Conservation (phyloP, 129 eudicot species). For the Lactuca saligna region DNA sequence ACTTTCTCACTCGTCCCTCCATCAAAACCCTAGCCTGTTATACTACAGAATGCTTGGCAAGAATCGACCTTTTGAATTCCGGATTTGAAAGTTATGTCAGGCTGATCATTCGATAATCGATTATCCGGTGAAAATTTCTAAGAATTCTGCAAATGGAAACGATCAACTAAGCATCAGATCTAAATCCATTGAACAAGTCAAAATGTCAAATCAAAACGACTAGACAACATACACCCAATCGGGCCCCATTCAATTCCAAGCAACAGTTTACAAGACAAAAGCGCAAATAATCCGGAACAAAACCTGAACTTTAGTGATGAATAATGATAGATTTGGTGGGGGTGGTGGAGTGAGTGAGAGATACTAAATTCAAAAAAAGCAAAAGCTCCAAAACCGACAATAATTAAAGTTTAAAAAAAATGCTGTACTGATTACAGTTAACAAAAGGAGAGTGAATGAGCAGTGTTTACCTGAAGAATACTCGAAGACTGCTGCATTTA, state of each 20-base stretch:
- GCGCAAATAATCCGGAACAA: slow-evolving; percentile 27
- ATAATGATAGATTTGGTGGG: slow-evolving; percentile 33
- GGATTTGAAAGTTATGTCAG: background rate
- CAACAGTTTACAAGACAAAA: slow-evolving; percentile 16
- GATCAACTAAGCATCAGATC: slow-evolving; percentile 27
- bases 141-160: slow-evolving; percentile 10
- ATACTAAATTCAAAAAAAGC: slow-evolving; percentile 10
- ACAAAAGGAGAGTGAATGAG: slow-evolving; percentile 13
- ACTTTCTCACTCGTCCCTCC: slow-evolving; percentile 76
- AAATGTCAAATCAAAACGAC: slow-evolving; percentile 18
- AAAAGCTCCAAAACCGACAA: slow-evolving; percentile 5
- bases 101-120: slow-evolving; percentile 10
- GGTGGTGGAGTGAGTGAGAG: slow-evolving; percentile 29
- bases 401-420: slow-evolving; percentile 13
- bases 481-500: slow-evolving; percentile 11
- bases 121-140: slow-evolving; percentile 1
- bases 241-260: slow-evolving; percentile 10
- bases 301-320: slow-evolving; percentile 22
- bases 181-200: slow-evolving; percentile 21
- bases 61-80: slow-evolving; percentile 8
- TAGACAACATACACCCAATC: slow-evolving; percentile 13
- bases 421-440: slow-evolving; percentile 7
- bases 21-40: slow-evolving; percentile 47
- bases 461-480: slow-evolving; percentile 14
- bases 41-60: slow-evolving; percentile 1